phyloP scores from a whole-genome alignment of 805 yeast genomes.

The Starmerella ratchasimensis region DNA sequence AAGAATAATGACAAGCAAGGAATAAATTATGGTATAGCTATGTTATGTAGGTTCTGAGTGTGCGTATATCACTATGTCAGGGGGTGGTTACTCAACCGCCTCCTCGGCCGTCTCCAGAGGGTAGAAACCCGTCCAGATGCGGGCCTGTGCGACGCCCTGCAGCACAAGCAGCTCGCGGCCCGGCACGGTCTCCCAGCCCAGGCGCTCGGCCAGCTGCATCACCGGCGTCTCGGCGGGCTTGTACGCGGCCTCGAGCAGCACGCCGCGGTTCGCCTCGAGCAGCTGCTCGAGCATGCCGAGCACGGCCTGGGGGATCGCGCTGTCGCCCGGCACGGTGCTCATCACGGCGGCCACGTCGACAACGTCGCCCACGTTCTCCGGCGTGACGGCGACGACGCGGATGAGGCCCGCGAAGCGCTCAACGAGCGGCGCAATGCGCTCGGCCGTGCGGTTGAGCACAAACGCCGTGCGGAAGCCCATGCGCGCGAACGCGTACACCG shows the following conservation, averaged over 20 bases:
- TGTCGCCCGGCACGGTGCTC: constrained; percentile 20
- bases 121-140: constrained; percentile 42
- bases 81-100: constrained; percentile 10
- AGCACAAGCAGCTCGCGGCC: constrained; percentile 87
- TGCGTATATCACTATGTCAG: background rate
- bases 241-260: constrained; percentile 83
- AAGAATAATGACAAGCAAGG: background rate
- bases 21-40: background rate
- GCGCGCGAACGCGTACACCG: constrained; percentile 66
- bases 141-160: constrained; percentile 85
- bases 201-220: constrained; percentile 58
- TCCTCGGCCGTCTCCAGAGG: constrained; percentile 23
- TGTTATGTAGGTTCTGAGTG: too few relatives aligned
- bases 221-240: constrained; percentile 78
- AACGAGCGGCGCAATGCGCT: constrained; percentile 48
- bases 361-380: constrained; percentile 33
- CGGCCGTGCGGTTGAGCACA: constrained; percentile 64
- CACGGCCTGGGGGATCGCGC: constrained; percentile 11
- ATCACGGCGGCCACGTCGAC: constrained; percentile 36
- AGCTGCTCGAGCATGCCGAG: constrained; percentile 2
- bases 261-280: constrained; percentile 29
- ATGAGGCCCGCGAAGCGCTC: constrained; percentile 38
- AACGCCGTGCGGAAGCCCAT: constrained; percentile 69
- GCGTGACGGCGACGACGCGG: constrained; percentile 40
- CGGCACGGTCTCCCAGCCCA: constrained; percentile 69